Percentiles rank a stretch among this genome's conserved stretches.
Conservation (phyloP, 23 red algal genomes). For the Rhodosorus marinus region DNA sequence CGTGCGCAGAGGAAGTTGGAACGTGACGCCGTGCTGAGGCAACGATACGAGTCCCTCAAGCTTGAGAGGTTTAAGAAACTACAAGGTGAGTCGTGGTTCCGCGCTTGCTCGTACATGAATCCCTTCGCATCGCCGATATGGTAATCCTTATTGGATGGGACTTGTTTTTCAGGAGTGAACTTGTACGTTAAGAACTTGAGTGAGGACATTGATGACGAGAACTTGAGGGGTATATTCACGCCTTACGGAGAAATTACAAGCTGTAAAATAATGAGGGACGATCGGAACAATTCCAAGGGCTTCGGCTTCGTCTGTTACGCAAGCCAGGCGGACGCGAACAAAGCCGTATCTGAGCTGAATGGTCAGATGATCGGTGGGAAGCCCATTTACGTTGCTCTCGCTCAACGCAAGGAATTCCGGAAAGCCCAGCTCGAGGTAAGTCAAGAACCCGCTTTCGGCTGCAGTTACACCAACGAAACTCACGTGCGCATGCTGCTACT, state of each 20-base stretch:
- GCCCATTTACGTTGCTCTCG: conserved; percentile 87
- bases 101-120: too few relatives aligned
- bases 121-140: too few relatives aligned
- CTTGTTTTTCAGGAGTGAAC: too few relatives aligned
- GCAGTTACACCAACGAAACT: too few relatives aligned
- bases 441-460: too few relatives aligned
- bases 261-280: conserved; percentile 87
- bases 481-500: conserved; percentile 6
- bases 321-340: conserved; percentile 88
- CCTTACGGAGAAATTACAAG: conserved; percentile 83
- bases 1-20: conserved; percentile 95
- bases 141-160: too few relatives aligned
- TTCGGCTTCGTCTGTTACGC: conserved; percentile 97
- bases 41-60: conserved; percentile 39
- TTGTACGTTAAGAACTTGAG: conserved; percentile 93
- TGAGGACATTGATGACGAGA: conserved; percentile 91
- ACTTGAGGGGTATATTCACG: conserved; percentile 68
- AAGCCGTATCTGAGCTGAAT: conserved; percentile 94
- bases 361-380: conserved; percentile 79
- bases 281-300: conserved; percentile 49
- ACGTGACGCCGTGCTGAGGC: conserved; percentile 68
- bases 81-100: too few relatives aligned
- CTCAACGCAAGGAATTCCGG: conserved; percentile 80
- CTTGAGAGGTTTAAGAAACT: conserved; percentile 67
- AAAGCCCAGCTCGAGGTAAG: conserved; percentile 84